Base-by-base conservation (phyloP, 1,139 yeast genomes). In the Suhomyces terraborum region DNA sequence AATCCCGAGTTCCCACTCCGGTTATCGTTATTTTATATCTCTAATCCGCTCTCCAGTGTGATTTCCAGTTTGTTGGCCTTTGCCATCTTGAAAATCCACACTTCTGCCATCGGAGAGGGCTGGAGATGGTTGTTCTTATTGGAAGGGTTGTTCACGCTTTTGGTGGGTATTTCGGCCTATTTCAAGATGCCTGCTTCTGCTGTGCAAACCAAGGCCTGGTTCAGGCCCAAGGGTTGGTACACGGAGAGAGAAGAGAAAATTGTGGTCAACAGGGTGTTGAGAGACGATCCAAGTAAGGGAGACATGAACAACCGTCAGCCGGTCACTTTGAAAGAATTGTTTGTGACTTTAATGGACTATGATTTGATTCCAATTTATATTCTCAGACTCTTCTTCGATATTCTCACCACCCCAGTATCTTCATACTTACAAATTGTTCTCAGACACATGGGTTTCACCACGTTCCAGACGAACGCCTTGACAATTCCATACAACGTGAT, bases 241-340 rank as follows among this genome's bases (percentile, higher is more conserved):
- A 75, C 75, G 8, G 82, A 79, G 6, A 67, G 79, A 20, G 86
- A 83, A 52, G 80, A 77, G 48, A 79, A 75, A 42, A 81, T 83
- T 38, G 70, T 80, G 22, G 86, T 81, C 12, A 82, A 82, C 51
- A 69, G 81, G 44, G 68, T 83, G 1, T 63, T 83, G 40, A 62
- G 88, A 51, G 87, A 82, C 56, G 89, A 83, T 52, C 88, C 88
- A 6, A 62, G 77, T 1, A 82, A 82, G 59, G 86, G 87, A 13
- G 83, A 79, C 47, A 80, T 81, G 85, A 70, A 80, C 54, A 82
- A 82, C 54, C 69, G 85, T 54, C 79, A 81, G 51, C 79, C 80
- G 1, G 63, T 82, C 9, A 58, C 69, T 5, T 58, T 63, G 23
- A 64, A 52, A 40, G 67, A 67, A 38, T 55, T 80, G 25, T 52